Evolutionary conservation across 495 filamentous ascomycete genomes (phyloP), one percentile per base, ranked within the genome.

Genomic region (Chlorociboria aeruginascens): DNA sequence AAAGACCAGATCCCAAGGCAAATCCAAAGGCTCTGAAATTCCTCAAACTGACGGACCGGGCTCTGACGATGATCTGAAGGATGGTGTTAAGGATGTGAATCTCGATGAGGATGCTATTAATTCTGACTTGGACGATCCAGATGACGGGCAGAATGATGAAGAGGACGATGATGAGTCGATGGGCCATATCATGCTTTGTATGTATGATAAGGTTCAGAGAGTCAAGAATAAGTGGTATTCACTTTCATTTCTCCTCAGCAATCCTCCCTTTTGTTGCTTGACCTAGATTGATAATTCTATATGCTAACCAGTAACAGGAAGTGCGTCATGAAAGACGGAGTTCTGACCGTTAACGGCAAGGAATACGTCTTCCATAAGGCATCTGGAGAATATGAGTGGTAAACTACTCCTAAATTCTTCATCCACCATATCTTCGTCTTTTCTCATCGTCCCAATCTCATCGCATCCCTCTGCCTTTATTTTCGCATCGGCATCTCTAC

Each of bases 281-380:
- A 3, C 10, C 3, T 35, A 25, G 33, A 9, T 36, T 7, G 14
- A 35, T 20, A 37, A 37, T 25, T 2, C 4, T 25, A 46, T 25
- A 4, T 56, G 33, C 55, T 65, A 12, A 64, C 32, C n/a, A 32
- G 2, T 4, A 34, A 44, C 46, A 78, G 74, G 74, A 99, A 99
- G 81, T 99, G 92, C 68, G 86, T 85, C 6, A 74, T 99, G 45
- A 97, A 97, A 70, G 92, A 99, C 58, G 92, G 92, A 13, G 85
- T 99, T 12, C 72, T 99, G 52, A 95, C 83, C 41, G 85, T 89
- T 33, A 86, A 86, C 54, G 82, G 83, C 52, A 89, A 82, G 64
- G 92, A 99, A 77, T 96, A 94, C 53, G 85, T 97, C 57, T 99
- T 97, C 71, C 87, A 95, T 68, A 96, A 97, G 67, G 92, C 88